Percentiles rank a stretch among this genome's conserved stretches.
These are phyloP conservation scores for Hyaloperonospora arabidopsidis DNA, from an alignment of 352 stramenopile genomes.

Conservation along the genomic window DNA sequence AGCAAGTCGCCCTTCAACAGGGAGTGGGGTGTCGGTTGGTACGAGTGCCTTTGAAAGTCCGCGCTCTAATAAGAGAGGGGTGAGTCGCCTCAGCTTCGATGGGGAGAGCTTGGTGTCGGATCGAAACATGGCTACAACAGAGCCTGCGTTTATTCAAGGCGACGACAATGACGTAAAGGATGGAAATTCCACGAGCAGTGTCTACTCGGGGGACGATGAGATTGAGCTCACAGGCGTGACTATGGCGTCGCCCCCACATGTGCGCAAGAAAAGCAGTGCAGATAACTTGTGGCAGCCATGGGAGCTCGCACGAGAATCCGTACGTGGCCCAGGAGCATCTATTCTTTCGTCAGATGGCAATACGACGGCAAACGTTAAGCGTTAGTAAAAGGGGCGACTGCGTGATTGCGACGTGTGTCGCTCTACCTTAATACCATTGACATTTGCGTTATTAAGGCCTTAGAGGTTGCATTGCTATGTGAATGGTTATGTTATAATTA, in stretches of 20 bases:
- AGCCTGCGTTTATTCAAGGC: conserved; percentile 30
- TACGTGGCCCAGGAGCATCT: too few species aligned
- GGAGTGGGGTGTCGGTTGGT: conserved; percentile 22
- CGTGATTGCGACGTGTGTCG: too few species aligned
- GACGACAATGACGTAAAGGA: conserved; percentile 34
- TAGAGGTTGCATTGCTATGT: too few species aligned
- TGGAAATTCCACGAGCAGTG: conserved; percentile 23
- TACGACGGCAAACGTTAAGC: too few species aligned
- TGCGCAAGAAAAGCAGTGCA: conserved; percentile 30
- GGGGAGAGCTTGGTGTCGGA: conserved; percentile 44
- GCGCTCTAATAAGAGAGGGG: conserved; percentile 12
- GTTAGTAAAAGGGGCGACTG: too few species aligned
- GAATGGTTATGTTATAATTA: too few species aligned
- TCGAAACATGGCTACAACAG: conserved; percentile 21
- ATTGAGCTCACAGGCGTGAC: conserved; percentile 61
- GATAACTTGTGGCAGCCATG: conserved; percentile 70
- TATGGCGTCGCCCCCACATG: conserved; percentile 27
- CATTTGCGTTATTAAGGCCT: too few species aligned
- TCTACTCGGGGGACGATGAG: conserved; percentile 48
- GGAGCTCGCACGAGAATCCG: conserved; percentile 43
- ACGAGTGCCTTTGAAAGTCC: conserved; percentile 22
- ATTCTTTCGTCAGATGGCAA: too few species aligned
- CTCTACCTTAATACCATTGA: too few species aligned
- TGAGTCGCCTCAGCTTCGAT: conserved; percentile 14
- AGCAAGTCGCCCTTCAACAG: conserved; percentile 13